phyloP scores from a whole-genome alignment of 2,329 filamentous ascomycete genomes.

The Ascochyta rabiei region DNA sequence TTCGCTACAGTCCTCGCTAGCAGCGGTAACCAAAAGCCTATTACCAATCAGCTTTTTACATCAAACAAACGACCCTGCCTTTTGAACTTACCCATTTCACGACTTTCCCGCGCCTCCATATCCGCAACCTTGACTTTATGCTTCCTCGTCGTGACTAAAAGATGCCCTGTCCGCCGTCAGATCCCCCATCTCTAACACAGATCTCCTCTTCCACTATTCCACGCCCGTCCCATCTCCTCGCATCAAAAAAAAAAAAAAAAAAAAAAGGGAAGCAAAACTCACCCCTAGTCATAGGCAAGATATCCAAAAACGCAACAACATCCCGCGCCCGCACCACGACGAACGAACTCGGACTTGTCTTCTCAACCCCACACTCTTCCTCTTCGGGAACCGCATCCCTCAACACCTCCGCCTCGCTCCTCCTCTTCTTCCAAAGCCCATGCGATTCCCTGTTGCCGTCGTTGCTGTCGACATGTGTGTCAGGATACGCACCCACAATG shows the following conservation, averaged over 20 bases:
- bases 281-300: slow-evolving; percentile 82
- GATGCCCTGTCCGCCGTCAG: slow-evolving; percentile 57
- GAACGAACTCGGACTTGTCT: slow-evolving; percentile 51
- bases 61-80: background rate
- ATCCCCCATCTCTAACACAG: background rate
- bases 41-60: background rate
- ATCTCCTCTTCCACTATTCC: too few relatives aligned
- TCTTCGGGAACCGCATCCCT: slow-evolving; percentile 32
- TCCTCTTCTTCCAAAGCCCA: slow-evolving; percentile 9
- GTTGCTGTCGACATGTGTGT: background rate
- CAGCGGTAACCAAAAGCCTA: slow-evolving; percentile 67
- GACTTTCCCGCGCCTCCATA: slow-evolving; percentile 66
- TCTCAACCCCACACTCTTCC: slow-evolving; percentile 31
- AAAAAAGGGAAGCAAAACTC: slow-evolving; percentile 2
- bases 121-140: slow-evolving; percentile 82
- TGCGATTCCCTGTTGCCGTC: too few relatives aligned
- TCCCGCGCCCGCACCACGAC: slow-evolving; percentile 78
- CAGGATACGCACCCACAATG: slow-evolving; percentile 59
- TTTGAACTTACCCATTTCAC: slow-evolving; percentile 64
- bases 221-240: background rate
- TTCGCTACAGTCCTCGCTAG: slow-evolving; percentile 73
- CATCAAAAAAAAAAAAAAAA: background rate
- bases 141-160: slow-evolving; percentile 77
- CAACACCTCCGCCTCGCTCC: slow-evolving; percentile 21
- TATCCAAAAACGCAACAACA: slow-evolving; percentile 89